Evolutionary conservation across 2,329 filamentous ascomycete species (phyloP), one percentile per base, ranked within the genome.

Genomic region (Neospermospora avenae): DNA sequence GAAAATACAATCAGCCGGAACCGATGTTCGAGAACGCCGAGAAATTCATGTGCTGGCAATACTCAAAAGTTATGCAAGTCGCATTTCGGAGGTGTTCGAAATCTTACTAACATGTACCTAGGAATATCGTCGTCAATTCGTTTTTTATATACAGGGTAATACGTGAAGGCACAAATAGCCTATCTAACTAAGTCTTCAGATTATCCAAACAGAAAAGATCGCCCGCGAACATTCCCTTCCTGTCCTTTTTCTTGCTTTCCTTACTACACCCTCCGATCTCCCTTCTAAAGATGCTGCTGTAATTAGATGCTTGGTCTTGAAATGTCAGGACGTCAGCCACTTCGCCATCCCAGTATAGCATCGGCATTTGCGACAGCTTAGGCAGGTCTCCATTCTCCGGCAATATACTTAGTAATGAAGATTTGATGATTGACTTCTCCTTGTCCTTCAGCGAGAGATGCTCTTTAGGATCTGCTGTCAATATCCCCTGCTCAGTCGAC

Each of bases 271-370:
- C 83, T n/a, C 91, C 91, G 14, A 91, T 80, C 3, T 83, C 76
- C 55, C 75, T 73, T 45, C 85, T 82, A 70, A 95, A 93, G 14
- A 77, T 69, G 0, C 74, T 69, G 4, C 82, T 77, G 68, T 87
- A 91, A 5, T 79, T 75, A 0, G 72, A 62, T 2, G 85, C 81
- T 2, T 74, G 73, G 1, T 72, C 69, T 7, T 76, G 75, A 2
- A 85, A 65, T 0, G 77, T 76, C 4, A 68, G 70, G 1, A 76
- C 64, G 2, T 72, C 73, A 11, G 77, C 73, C n/a, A 68, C 65
- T 20, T 77, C 74, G 1, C 90, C 90, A 25, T 86, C 80, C 80
- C 87, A 89, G 1, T 81, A 78, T 16, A 96, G 68, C 6, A 89
- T 68, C 0, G 89, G 85, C 53, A 88, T 69, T 57, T 78, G 73